Evolutionary conservation across 352 stramenopile genomes (phyloP), one percentile per base, ranked within the genome.

Genomic region (Elongisporangium anandrum): DNA sequence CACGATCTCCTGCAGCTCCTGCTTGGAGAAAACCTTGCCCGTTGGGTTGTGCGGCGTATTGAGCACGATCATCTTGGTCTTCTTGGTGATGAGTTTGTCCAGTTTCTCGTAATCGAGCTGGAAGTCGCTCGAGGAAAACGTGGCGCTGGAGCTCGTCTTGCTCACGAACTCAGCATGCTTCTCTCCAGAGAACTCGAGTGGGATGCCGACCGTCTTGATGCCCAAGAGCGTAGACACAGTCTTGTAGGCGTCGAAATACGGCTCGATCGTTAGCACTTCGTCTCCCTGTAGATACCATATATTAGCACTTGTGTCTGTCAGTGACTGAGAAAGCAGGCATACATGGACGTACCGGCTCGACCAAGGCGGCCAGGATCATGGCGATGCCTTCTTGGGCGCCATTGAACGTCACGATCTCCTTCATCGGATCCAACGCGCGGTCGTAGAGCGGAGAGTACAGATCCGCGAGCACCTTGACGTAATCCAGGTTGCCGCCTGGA

Each of bases 11-110:
- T 97, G 69, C 59, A 99, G 88, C 81, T 99, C 97, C 9, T 76
- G 60, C n/a, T 66, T 66, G 4, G 88, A 89, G 65, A 99, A 98
- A 9, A 99, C 93, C 73, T 99, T 99, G 26, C 97, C 97, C 20
- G 97, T 99, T 7, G 97, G 97, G 72, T 99, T 99, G 81, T 99
- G 97, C 26, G 97, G 97, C 50, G 95, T 99, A 72, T 99, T 99
- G 49, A 99, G 81, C 54, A 99, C 85, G 51, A 99, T 74, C 59
- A 98, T 90, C 61, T 96, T 94, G 47, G 97, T 99, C 61, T 89
- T 84, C 0, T 80, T 59, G 4, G 94, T 97, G 47, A 99, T 85
- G 8, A 73, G 77, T 3, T 66, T 62, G 57, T 98, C 85, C 24
- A 99, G 74, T 34, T 85, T 86, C 0, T 81, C 67, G 20, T 90